Percentiles rank a stretch among this genome's conserved stretches.
Evolutionary conservation across 2,329 filamentous ascomycete species (phyloP).

Genomic region (Alternaria panax): DNA sequence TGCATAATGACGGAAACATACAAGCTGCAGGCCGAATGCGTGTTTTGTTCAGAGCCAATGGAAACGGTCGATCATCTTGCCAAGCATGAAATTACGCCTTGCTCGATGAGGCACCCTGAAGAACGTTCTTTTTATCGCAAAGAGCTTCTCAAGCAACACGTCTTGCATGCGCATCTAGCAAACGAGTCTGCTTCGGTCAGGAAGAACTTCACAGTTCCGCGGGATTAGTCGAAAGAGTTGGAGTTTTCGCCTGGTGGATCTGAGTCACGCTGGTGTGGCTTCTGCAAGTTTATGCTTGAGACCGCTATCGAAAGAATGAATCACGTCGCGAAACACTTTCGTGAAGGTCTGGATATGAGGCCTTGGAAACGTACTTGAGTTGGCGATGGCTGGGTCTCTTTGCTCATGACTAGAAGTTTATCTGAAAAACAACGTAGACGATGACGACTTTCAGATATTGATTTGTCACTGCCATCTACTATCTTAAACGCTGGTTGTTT

Average conservation of each 20-base stretch:
- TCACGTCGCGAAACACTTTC: constrained; percentile 25
- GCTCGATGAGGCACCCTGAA: not conserved
- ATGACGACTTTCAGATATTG: no score
- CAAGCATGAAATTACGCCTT: constrained; percentile 12
- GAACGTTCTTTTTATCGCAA: constrained; percentile 21
- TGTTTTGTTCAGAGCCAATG: constrained; percentile 17
- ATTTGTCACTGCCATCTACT: no score
- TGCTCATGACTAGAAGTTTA: no score
- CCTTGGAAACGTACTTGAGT: not conserved
- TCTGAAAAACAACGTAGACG: no score
- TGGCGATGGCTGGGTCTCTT: not conserved
- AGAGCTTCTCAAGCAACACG: constrained; percentile 25
- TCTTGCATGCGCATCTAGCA: constrained; percentile 16
- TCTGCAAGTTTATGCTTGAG: constrained; percentile 10
- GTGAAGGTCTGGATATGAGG: constrained; percentile 8
- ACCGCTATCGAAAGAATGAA: constrained; percentile 16
- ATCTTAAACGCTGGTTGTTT: no score
- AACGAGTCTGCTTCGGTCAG: not conserved
- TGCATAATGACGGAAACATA: constrained; percentile 17
- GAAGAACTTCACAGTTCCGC: constrained; percentile 14
- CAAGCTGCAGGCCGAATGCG: constrained; percentile 1
- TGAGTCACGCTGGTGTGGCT: constrained; percentile 27
- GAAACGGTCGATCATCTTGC: constrained; percentile 9
- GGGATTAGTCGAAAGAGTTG: constrained; percentile 1
- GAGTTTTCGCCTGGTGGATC: not conserved